Evolutionary conservation across 495 filamentous ascomycete genomes (phyloP).

Genomic region (Trichoderma erinaceum): DNA sequence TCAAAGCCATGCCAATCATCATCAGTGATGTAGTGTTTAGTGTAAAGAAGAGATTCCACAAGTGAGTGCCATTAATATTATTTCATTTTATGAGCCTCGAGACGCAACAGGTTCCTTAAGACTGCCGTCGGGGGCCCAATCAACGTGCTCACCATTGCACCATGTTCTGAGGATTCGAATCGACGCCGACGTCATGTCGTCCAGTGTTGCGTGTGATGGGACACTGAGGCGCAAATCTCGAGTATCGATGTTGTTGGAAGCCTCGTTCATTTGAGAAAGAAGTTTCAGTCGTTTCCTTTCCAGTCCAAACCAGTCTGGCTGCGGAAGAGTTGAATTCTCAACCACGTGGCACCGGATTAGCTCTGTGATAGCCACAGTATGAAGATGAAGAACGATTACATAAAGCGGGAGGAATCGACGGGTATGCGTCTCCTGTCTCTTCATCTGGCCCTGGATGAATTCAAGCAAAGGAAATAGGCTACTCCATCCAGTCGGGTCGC

Average conservation of each 20-base stretch:
- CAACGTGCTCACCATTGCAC: conserved; percentile 10
- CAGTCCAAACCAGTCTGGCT: neutral
- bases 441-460: conserved; percentile 26
- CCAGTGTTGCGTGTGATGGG: neutral
- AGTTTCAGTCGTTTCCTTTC: neutral
- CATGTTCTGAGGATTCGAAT: neutral
- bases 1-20: neutral
- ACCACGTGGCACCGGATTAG: conserved; percentile 23
- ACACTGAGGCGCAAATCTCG: neutral
- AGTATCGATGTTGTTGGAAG: neutral
- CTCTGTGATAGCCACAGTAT: conserved; percentile 34
- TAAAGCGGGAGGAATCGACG: conserved; percentile 23
- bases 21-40: neutral
- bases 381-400: conserved; percentile 29
- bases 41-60: neutral
- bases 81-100: neutral
- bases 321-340: conserved; percentile 14
- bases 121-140: conserved; percentile 9
- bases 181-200: neutral
- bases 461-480: conserved; percentile 29
- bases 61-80: neutral
- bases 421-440: neutral
- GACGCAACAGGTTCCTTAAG: neutral
- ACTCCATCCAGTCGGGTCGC: conserved; percentile 25
- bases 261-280: neutral